Conservation (phyloP, 768 basidiomycete genomes). For the Pleurotus djamor region DNA sequence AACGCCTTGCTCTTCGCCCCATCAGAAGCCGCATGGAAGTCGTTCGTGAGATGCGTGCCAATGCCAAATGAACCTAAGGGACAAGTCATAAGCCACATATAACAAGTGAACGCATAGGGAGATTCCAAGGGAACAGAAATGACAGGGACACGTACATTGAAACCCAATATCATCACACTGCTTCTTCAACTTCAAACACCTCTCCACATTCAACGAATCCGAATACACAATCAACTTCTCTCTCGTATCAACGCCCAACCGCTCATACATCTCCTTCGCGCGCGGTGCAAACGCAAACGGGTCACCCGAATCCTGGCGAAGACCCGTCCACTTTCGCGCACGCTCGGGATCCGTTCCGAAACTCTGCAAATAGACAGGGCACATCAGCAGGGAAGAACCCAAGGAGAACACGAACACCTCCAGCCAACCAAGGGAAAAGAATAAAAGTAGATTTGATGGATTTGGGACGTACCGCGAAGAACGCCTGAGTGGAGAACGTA, state of each 20-base stretch:
- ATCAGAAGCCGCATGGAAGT: conserved; percentile 49
- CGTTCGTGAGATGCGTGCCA: conserved; percentile 91
- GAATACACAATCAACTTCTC: conserved; percentile 82
- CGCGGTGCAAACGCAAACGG: conserved; percentile 77
- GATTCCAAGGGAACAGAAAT: not conserved
- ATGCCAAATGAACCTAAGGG: conserved; percentile 83
- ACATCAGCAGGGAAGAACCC: not conserved
- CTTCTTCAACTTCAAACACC: conserved; percentile 64
- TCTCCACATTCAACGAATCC: conserved; percentile 73
- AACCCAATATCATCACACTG: conserved; percentile 78
- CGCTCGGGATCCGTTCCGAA: conserved; percentile 53
- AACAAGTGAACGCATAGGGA: no score
- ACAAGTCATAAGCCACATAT: no score
- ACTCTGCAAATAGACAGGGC: conserved; percentile 38
- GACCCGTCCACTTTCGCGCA: conserved; percentile 71
- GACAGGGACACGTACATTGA: conserved; percentile 34
- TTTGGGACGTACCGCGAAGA: conserved; percentile 61
- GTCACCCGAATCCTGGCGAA: conserved; percentile 95
- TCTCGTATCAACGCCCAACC: conserved; percentile 63
- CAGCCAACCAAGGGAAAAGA: not conserved
- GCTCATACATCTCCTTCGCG: conserved; percentile 69
- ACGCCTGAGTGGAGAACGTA: conserved; percentile 87
- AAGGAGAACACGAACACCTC: not conserved
- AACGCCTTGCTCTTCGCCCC: conserved; percentile 74
- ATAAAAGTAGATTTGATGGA: not conserved